Conservation (phyloP, 331 rosid species). For the Quercus phellos region DNA sequence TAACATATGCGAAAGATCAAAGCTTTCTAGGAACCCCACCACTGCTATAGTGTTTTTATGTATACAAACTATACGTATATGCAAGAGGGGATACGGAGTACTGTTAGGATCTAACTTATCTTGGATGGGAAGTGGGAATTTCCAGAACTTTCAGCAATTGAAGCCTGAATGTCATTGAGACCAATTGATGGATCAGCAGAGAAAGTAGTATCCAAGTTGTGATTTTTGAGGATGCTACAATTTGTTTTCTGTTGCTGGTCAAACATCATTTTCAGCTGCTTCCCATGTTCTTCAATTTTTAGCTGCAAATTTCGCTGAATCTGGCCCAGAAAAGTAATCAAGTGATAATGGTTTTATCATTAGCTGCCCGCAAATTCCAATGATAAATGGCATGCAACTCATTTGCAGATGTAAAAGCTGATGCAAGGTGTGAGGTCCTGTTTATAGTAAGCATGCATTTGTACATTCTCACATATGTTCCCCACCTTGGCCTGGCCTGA, state of each 20-base stretch:
- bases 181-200: conserved; percentile 18
- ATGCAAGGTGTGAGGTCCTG: neutral
- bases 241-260: conserved; percentile 40
- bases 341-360: neutral
- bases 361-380: neutral
- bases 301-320: conserved; percentile 60
- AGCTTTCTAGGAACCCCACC: neutral
- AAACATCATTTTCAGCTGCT: conserved; percentile 45
- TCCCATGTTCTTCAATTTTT: conserved; percentile 60
- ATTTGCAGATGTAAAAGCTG: neutral
- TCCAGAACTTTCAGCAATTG: conserved; percentile 13
- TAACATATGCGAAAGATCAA: neutral
- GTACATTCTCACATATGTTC: neutral
- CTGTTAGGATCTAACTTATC: conserved; percentile 29
- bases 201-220: conserved; percentile 1
- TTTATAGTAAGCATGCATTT: neutral
- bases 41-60: neutral
- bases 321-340: conserved; percentile 26
- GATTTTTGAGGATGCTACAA: conserved; percentile 25
- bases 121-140: conserved; percentile 33
- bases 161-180: conserved; percentile 18
- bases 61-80: neutral
- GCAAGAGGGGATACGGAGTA: neutral
- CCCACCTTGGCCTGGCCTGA: neutral
- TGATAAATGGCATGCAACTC: neutral